These are phyloP conservation scores for Fraxinus baroniana DNA, from an alignment of 305 asterid species.

Conservation along the genomic window DNA sequence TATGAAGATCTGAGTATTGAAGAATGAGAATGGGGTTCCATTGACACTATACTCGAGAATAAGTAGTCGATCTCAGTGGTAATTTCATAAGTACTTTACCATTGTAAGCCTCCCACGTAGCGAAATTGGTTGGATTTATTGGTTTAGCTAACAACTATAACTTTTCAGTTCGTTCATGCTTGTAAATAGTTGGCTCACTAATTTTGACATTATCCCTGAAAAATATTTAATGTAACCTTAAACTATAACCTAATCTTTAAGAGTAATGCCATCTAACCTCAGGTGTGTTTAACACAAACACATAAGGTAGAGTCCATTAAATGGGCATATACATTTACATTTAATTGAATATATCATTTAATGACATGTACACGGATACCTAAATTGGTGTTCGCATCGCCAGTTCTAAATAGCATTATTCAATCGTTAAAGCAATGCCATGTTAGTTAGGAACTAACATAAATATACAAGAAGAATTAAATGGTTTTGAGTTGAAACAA, in stretches of 20 bases:
- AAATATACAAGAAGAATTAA: background rate
- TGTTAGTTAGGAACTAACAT: background rate
- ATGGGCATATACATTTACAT: background rate
- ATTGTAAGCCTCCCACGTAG: background rate
- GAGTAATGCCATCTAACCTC: background rate
- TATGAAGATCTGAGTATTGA: background rate
- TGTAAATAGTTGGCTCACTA: background rate
- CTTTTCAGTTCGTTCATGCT: background rate
- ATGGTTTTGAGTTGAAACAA: background rate
- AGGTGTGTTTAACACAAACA: background rate
- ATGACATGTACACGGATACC: background rate
- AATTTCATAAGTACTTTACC: background rate
- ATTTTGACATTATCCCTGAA: background rate
- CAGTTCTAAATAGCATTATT: background rate
- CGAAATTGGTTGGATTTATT: background rate
- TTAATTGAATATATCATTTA: too few relatives aligned
- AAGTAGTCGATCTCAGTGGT: background rate
- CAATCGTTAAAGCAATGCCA: background rate
- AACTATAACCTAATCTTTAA: background rate
- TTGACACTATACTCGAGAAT: background rate
- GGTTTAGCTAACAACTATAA: background rate
- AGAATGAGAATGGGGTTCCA: background rate
- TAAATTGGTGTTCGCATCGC: background rate
- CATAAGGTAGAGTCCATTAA: background rate
- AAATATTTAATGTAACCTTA: background rate